A percentile compares a stretch with the other conserved stretches of the same genome.
Evolutionary conservation across 2,329 filamentous ascomycete genomes (phyloP).

Genomic region (Trichoderma citrinoviride): DNA sequence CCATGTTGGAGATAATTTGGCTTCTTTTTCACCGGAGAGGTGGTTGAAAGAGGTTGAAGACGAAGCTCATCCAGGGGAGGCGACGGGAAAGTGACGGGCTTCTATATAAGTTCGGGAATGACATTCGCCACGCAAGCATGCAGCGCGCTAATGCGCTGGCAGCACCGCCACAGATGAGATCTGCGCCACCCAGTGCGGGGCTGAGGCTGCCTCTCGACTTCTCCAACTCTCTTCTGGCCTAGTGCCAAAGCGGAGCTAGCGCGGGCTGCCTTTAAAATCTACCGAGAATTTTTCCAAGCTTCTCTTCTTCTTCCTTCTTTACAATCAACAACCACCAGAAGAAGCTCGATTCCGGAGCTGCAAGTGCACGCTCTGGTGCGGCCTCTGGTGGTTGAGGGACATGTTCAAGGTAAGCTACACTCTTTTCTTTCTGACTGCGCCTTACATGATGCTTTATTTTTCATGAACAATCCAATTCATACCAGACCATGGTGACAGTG

Average conservation of each 20-base stretch:
- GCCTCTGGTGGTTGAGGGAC: conserved; percentile 16
- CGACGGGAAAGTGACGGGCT: conserved; percentile 2
- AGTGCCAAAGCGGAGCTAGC: conserved; percentile 27
- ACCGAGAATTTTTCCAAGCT: conserved; percentile 30
- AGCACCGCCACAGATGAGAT: conserved; percentile 38
- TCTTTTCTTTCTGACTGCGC: conserved; percentile 20
- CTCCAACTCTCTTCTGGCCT: conserved; percentile 15
- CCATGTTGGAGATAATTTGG: conserved; percentile 44
- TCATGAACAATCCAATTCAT: conserved; percentile 63
- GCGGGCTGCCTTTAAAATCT: conserved; percentile 28
- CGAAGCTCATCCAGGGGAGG: conserved; percentile 10
- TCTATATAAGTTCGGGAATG: conserved; percentile 16
- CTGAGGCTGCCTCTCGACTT: background rate
- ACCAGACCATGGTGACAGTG: conserved; percentile 55
- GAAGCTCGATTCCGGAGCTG: conserved; percentile 18
- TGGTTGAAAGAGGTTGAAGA: conserved; percentile 24
- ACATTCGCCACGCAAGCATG: conserved; percentile 30
- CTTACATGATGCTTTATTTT: conserved; percentile 35
- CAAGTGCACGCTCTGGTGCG: conserved; percentile 25
- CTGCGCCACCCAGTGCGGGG: conserved; percentile 29
- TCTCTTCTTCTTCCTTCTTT: conserved; percentile 25
- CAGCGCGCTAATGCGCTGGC: conserved; percentile 27
- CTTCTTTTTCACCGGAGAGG: conserved; percentile 20
- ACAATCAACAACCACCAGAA: conserved; percentile 21
- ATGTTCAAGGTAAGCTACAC: conserved; percentile 19